Evolutionary conservation across 2,329 filamentous ascomycete genomes (phyloP).

Genomic region (Chrysoporthe austroafricana): DNA sequence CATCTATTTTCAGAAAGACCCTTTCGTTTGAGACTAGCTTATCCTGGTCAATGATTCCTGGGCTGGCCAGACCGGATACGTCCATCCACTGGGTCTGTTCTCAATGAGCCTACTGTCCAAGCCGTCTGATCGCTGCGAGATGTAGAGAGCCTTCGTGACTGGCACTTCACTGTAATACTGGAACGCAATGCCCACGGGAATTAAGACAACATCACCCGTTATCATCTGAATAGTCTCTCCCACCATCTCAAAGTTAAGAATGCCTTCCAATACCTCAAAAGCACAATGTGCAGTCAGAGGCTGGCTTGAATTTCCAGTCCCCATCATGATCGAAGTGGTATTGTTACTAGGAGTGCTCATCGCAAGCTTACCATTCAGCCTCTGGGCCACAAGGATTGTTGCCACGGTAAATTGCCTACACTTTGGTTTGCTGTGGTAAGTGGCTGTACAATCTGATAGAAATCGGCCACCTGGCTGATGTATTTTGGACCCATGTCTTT

Average conservation of each 20-base stretch:
- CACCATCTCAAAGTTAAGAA: constrained; percentile 26
- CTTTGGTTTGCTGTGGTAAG: constrained; percentile 46
- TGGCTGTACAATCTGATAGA: constrained; percentile 49
- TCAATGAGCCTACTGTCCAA: constrained; percentile 27
- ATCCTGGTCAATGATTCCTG: neutral
- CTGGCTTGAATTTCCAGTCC: constrained; percentile 11
- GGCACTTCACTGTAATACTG: constrained; percentile 25
- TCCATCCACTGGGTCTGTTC: constrained; percentile 18
- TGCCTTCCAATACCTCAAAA: constrained; percentile 29
- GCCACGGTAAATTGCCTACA: constrained; percentile 47
- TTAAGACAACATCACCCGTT: constrained; percentile 29
- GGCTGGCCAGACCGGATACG: constrained; percentile 18
- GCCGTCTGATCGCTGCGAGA: constrained; percentile 27
- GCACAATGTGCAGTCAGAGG: constrained; percentile 22
- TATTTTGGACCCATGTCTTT: constrained; percentile 52
- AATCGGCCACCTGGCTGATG: constrained; percentile 41
- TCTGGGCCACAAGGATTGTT: constrained; percentile 43
- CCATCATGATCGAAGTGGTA: neutral
- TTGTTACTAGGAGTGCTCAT: constrained; percentile 17
- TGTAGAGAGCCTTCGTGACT: constrained; percentile 31
- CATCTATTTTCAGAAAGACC: neutral
- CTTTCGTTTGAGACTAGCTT: neutral
- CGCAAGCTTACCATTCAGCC: constrained; percentile 11
- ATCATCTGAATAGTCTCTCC: constrained; percentile 27
- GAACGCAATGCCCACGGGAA: constrained; percentile 26